A percentile compares a stretch with the other conserved stretches of the same genome.
Conservation (phyloP, 768 basidiomycete genomes). For the Mycena chlorophos region DNA sequence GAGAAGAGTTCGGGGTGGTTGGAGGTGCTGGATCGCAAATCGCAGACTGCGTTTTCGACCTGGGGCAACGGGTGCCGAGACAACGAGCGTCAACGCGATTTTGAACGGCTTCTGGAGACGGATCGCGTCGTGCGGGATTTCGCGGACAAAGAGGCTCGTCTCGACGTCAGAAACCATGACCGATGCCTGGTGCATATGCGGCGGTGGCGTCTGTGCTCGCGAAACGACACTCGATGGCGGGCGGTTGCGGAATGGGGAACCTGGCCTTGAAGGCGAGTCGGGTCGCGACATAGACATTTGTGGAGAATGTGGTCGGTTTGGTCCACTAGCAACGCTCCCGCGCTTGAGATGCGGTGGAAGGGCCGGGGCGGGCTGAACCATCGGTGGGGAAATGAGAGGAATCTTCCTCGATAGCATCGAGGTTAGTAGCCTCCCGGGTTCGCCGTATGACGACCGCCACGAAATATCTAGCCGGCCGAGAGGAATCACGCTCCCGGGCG, state of each 20-base stretch:
- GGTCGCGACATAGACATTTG: slow-evolving; percentile 54
- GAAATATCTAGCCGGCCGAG: slow-evolving; percentile 87
- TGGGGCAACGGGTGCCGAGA: slow-evolving; percentile 47
- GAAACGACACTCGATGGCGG: slow-evolving; percentile 38
- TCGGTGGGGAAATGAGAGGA: slow-evolving; percentile 47
- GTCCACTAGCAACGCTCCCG: slow-evolving; percentile 36
- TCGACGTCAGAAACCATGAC: slow-evolving; percentile 49
- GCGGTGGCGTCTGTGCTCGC: slow-evolving; percentile 36
- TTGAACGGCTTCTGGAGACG: slow-evolving; percentile 60
- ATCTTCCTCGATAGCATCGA: slow-evolving; percentile 86
- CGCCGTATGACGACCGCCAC: slow-evolving; percentile 84
- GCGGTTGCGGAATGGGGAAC: slow-evolving; percentile 46
- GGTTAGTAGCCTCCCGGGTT: slow-evolving; percentile 84
- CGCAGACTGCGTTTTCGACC: slow-evolving; percentile 42
- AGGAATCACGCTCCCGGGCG: slow-evolving; percentile 72
- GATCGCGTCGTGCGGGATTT: slow-evolving; percentile 47
- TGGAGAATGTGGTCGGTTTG: slow-evolving; percentile 61
- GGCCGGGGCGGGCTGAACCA: slow-evolving; percentile 62
- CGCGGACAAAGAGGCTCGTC: slow-evolving; percentile 55
- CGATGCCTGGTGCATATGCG: slow-evolving; percentile 19
- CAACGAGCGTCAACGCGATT: slow-evolving; percentile 52
- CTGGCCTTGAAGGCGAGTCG: slow-evolving; percentile 54
- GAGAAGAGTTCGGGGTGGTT: slow-evolving; percentile 36
- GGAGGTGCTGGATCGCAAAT: slow-evolving; percentile 68
- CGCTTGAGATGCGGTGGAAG: slow-evolving; percentile 78